Percentiles rank a stretch among this genome's conserved stretches.
These are phyloP conservation scores for Plasmopara halstedii DNA, from an alignment of 352 stramenopile genomes.

Conservation along the genomic window DNA sequence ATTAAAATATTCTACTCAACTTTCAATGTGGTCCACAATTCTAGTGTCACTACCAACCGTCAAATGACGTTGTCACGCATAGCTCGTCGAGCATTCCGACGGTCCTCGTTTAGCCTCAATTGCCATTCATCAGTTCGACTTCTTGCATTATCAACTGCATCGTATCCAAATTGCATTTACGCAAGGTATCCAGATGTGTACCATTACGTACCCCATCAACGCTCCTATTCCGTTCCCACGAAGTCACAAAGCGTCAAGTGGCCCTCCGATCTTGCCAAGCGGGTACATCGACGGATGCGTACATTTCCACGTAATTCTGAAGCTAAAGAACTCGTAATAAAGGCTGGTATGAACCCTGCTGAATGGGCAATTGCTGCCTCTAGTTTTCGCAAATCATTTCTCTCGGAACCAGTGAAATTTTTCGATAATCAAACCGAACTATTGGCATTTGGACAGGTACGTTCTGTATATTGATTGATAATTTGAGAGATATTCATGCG, in stretches of 20 bases:
- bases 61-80: too few relatives aligned
- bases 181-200: neutral
- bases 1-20: too few relatives aligned
- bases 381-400: conserved; percentile 57
- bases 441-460: conserved; percentile 35
- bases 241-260: conserved; percentile 12
- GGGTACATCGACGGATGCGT: conserved; percentile 36
- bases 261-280: conserved; percentile 31
- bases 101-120: too few relatives aligned
- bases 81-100: too few relatives aligned
- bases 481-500: neutral
- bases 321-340: conserved; percentile 50
- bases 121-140: too few relatives aligned
- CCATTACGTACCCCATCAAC: neutral
- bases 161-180: neutral
- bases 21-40: too few relatives aligned
- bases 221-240: conserved; percentile 2
- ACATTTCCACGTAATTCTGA: conserved; percentile 71
- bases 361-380: conserved; percentile 52
- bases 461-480: neutral
- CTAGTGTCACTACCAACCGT: too few relatives aligned
- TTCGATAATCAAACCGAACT: conserved; percentile 55
- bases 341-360: conserved; percentile 53
- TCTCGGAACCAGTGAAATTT: conserved; percentile 41
- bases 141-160: neutral